Evolutionary conservation across 2,329 filamentous ascomycete genomes (phyloP), one percentile per base, ranked within the genome.

Genomic region (Phyllosticta citriasiana): DNA sequence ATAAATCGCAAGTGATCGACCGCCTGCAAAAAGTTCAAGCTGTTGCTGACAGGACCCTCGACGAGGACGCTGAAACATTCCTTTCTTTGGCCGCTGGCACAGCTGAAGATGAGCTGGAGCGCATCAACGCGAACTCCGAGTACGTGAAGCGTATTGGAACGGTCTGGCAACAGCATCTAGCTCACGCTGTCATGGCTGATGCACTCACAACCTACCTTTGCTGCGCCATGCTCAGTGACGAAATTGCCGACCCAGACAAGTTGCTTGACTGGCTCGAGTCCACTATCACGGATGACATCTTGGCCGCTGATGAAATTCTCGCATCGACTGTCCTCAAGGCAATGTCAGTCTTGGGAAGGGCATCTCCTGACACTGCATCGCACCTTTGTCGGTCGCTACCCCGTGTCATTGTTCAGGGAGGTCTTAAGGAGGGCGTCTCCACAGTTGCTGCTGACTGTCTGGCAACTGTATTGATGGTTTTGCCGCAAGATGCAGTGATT

Each of bases 401-500:
- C 53, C 84, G 89, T 52, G 91, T 96, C 66, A 89, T 99, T 63
- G 90, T 97, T 0, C 91, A 96, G 71, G 87, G 89, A 60, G 84
- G 86, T 22, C 85, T 89, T 40, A 84, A 84, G 61, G 82, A 84
- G 16, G 78, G 83, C 27, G 89, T 86, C 12, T 86, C 94, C 53
- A 81, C 80, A 1, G 82, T 93, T 35, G 93, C 93, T 27, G 91
- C 92, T n/a, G 85, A 86, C 65, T 94, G 88, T 67, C 79, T 99
- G 35, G 91, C 92, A 2, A 88, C 87, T 66, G 85, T 95, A 19
- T 78, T 99, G 60, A 87, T 87, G 66, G 81, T 88, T 68, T 81
- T 97, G 12, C 96, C 94, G 1, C 89, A 96, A 67, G 94, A 99
- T 77, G 88, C 91, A 40, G 84, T 96, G 40, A 97, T 99, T 66